Base-by-base conservation (phyloP, 768 basidiomycete genomes). In the Termitomyces sp. region DNA sequence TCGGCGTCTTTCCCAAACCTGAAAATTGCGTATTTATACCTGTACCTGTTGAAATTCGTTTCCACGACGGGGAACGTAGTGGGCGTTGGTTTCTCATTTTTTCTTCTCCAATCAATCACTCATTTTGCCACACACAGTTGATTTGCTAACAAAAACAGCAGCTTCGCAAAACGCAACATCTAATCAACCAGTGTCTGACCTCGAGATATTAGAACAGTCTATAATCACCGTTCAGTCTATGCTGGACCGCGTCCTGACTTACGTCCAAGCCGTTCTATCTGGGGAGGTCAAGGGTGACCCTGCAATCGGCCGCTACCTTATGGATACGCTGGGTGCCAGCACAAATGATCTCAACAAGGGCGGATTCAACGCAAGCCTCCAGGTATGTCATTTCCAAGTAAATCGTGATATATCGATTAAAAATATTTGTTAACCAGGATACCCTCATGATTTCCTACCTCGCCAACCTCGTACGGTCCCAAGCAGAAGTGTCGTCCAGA, bases 21-120 rank as follows among this genome's bases (percentile, higher is more conserved):
- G 95, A 98, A 75, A 96, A 97, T 72, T 92, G 91, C 62, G 91
- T 95, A 29, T 98, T 98, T 71, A 79, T 91, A 27, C 95, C 96
- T 33, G 84, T 98, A 49, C 89, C 91, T n/a, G 88, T 91, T 56
- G 84, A 89, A 57, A 77, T 98, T 53, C 83, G 83, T 62, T 91
- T 91, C 71, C 84, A 88, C 61, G 85, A 90, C 42, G 79, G 86
- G 32, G 95, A 98, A 68, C 84, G 88, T 56, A 87, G 89, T 57
- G 91, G 92, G 41, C 75, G 94, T 95, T 70, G 69, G 91, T 81
- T 49, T 54, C 27, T 33, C 38, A 52, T 31, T 49, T 36, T 22
- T n/a, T 38, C 5, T 32, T 2, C 2, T 23, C 15, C 6, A 16
- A 25, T 18, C 15, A 33, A 47, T 29, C 32, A 45, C 9, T 32